Evolutionary conservation across 2,329 filamentous ascomycete species (phyloP).

Genomic region (Sordariomycetes sp.): DNA sequence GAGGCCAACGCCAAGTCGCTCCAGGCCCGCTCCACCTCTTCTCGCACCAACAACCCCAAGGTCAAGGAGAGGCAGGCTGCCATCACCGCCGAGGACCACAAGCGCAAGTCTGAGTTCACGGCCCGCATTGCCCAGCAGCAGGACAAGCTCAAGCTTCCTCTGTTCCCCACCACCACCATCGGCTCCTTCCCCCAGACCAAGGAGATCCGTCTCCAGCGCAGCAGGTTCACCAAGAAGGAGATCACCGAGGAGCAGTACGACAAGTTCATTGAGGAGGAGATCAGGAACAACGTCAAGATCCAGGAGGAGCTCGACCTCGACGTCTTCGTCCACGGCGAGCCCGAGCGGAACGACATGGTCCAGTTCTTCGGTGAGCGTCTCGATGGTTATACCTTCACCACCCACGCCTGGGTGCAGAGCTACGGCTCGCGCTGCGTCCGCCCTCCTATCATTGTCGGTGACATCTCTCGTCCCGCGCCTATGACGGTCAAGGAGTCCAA

Average conservation of each 20-base stretch:
- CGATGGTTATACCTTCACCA: conserved; percentile 96
- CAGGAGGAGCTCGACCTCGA: conserved; percentile 97
- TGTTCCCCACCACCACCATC: conserved; percentile 98
- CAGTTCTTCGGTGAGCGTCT: conserved; percentile 99
- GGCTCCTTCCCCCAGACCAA: conserved; percentile 99
- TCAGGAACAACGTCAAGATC: conserved; percentile 86
- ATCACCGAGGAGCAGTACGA: conserved; percentile 90
- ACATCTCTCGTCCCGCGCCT: conserved; percentile 89
- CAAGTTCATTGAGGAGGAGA: conserved; percentile 99
- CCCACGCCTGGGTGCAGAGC: conserved; percentile 96
- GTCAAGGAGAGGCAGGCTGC: conserved; percentile 95
- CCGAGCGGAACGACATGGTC: conserved; percentile 99
- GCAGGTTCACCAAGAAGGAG: conserved; percentile 98
- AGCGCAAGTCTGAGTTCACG: conserved; percentile 85
- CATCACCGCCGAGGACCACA: conserved; percentile 75
- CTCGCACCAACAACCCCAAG: conserved; percentile 90
- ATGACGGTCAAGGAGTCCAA: conserved; percentile 99
- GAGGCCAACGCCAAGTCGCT: conserved; percentile 96
- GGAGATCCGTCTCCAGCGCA: conserved; percentile 92
- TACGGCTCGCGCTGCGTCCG: conserved; percentile 98
- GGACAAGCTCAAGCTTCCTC: conserved; percentile 82
- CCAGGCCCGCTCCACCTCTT: conserved; percentile 81
- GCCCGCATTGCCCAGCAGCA: conserved; percentile 79
- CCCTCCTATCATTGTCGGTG: conserved; percentile 95
- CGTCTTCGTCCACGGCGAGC: conserved; percentile 96